Evolutionary conservation across 495 filamentous ascomycete genomes (phyloP).

Genomic region (Margaritispora aquatica): DNA sequence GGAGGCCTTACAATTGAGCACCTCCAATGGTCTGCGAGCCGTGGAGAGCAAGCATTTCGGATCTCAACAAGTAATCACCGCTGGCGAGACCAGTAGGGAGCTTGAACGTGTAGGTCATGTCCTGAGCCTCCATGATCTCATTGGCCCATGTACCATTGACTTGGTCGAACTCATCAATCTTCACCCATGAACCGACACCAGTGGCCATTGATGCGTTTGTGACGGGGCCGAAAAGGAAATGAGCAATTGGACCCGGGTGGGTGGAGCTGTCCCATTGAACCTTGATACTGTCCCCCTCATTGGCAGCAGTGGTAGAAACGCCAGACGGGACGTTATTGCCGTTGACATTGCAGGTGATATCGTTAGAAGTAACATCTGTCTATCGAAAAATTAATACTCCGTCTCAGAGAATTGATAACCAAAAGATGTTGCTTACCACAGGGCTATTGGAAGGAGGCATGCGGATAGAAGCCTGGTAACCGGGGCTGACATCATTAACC

Average conservation of each 20-base stretch:
- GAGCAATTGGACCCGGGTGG: constrained; percentile 32
- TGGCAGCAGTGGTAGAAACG: constrained; percentile 26
- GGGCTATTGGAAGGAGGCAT: constrained; percentile 32
- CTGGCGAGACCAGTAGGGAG: constrained; percentile 35
- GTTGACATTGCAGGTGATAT: constrained; percentile 31
- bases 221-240: constrained; percentile 31
- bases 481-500: constrained; percentile 30
- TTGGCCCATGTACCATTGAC: constrained; percentile 36
- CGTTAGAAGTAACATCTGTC: constrained; percentile 25
- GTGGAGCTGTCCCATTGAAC: constrained; percentile 31
- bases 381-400: not conserved
- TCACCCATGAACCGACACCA: constrained; percentile 36
- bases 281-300: constrained; percentile 29
- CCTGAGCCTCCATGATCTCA: constrained; percentile 36
- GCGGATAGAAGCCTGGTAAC: constrained; percentile 32
- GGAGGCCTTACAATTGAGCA: constrained; percentile 34
- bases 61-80: constrained; percentile 43
- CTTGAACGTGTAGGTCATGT: constrained; percentile 35
- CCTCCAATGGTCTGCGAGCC: constrained; percentile 35
- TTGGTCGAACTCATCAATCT: constrained; percentile 36
- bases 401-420: not conserved
- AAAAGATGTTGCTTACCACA: constrained; percentile 7
- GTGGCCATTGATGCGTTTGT: constrained; percentile 24
- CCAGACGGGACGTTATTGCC: constrained; percentile 27
- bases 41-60: constrained; percentile 50